Conservation (phyloP, 108 stramenopile species). For the Pseudonitzschia multiseries region DNA sequence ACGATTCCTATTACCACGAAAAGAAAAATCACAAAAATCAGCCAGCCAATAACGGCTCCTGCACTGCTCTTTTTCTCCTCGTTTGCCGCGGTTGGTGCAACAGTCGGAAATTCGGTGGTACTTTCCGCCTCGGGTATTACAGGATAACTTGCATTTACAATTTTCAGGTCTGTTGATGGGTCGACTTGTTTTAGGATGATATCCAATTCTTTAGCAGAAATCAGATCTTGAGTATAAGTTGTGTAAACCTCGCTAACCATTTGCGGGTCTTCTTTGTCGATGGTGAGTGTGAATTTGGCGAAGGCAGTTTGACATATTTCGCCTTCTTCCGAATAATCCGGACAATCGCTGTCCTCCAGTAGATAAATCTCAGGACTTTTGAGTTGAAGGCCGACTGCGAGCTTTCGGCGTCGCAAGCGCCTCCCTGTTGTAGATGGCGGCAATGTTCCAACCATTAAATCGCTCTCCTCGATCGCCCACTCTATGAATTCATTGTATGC, state of each 20-base stretch:
- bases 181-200: constrained; percentile 14
- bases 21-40: constrained; percentile 18
- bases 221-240: constrained; percentile 23
- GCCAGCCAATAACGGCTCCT: constrained; percentile 21
- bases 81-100: constrained; percentile 5
- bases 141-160: constrained; percentile 31
- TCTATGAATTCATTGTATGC: constrained; percentile 35
- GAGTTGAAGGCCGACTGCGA: constrained; percentile 17
- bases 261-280: constrained; percentile 27
- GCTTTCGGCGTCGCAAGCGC: constrained; percentile 18
- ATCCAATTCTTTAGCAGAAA: constrained; percentile 20
- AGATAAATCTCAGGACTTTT: constrained; percentile 24
- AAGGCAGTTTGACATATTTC: constrained; percentile 35
- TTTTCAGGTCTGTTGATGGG: constrained; percentile 5
- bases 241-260: constrained; percentile 19
- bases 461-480: constrained; percentile 3
- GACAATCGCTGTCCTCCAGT: constrained; percentile 33
- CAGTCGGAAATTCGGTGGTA: constrained; percentile 25
- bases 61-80: constrained; percentile 6
- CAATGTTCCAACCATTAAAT: neutral
- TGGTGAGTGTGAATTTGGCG: constrained; percentile 32
- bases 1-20: constrained; percentile 23
- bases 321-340: neutral
- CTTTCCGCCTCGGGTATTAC: constrained; percentile 6
- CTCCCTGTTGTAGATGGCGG: neutral